phyloP scores from a whole-genome alignment of 2,329 filamentous ascomycete species.

The Endoconidiophora laricicola region DNA sequence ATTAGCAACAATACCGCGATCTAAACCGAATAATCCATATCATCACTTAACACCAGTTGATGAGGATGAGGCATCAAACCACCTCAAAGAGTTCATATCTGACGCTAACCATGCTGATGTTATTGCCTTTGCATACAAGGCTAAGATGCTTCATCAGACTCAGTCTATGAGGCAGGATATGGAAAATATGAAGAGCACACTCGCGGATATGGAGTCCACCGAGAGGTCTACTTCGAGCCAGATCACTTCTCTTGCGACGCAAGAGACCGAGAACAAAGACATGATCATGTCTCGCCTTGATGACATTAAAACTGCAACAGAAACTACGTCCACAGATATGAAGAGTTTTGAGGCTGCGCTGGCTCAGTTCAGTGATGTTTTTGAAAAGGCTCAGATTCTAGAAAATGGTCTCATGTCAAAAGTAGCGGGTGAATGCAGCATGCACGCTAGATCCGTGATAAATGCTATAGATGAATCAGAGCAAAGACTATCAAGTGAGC shows the following conservation, averaged over 20 bases:
- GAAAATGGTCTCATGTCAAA: neutral
- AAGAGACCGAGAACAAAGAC: conserved; percentile 1
- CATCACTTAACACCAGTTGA: neutral
- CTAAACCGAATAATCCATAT: neutral
- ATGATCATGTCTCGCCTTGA: conserved; percentile 5
- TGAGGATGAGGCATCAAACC: neutral
- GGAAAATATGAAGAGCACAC: conserved; percentile 6
- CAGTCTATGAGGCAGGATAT: conserved; percentile 3
- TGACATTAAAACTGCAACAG: conserved; percentile 1
- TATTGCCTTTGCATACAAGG: conserved; percentile 10
- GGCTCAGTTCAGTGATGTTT: neutral
- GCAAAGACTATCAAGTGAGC: conserved; percentile 5
- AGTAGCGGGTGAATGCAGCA: neutral
- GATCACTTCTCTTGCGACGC: conserved; percentile 3
- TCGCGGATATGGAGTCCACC: conserved; percentile 8
- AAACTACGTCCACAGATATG: neutral
- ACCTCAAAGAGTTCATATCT: conserved; percentile 6
- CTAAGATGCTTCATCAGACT: conserved; percentile 7
- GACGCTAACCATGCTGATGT: conserved; percentile 5
- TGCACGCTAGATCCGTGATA: neutral
- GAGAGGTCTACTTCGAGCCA: conserved; percentile 8
- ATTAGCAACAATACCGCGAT: neutral
- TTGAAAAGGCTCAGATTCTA: conserved; percentile 7
- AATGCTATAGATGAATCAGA: neutral
- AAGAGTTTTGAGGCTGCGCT: conserved; percentile 8